Base-by-base conservation (phyloP, 73 alveolate genomes). In the Tetrahymena elliotti region DNA sequence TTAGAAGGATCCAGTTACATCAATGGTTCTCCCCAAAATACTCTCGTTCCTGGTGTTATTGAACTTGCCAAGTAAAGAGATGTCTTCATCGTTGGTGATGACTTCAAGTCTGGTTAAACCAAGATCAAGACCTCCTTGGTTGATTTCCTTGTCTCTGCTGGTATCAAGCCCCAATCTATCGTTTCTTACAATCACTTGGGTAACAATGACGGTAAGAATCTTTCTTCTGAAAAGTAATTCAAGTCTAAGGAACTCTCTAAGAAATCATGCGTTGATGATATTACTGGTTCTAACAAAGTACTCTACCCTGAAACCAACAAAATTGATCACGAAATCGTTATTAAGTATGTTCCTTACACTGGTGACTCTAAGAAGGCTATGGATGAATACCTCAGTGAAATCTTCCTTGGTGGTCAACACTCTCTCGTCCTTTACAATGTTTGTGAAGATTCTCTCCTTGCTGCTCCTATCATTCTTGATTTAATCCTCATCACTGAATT, bases 301-400 rank as follows among this genome's bases (percentile, higher is more conserved):
- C 98, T 98, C 68, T 98, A 98, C 92, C 99, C 99, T 34, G 98
- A 96, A 18, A 97, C 98, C 35, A 98, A 98, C 68, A 96, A 96
- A 92, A 98, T 99, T 3, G 99, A 98, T 95, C 99, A 98, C 97
- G 97, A 96, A 68, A 99, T 98, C 12, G 99, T 98, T 8, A 98
- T 98, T 94, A 98, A 98, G 97, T 98, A 98, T 94, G 97, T 98
- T 38, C 99, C 99, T 22, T 96, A 97, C 94, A 99, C 98, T 6
- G 99, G 99, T 82, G 99, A 98, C 96, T 96, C 99, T 35, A 98
- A 98, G 98, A 96, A 99, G 93, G 99, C 99, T 95, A 96, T 98
- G 93, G 99, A 98, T 95, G 99, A 98, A 96, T 98, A 98, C 97
- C 96, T 98, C 40, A 97, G 99, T 83, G 98, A 98, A 36, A 98